A percentile compares a stretch with the other conserved stretches of the same genome.
Evolutionary conservation across 352 stramenopile species (phyloP).

Genomic region (Saprolegnia diclina): DNA sequence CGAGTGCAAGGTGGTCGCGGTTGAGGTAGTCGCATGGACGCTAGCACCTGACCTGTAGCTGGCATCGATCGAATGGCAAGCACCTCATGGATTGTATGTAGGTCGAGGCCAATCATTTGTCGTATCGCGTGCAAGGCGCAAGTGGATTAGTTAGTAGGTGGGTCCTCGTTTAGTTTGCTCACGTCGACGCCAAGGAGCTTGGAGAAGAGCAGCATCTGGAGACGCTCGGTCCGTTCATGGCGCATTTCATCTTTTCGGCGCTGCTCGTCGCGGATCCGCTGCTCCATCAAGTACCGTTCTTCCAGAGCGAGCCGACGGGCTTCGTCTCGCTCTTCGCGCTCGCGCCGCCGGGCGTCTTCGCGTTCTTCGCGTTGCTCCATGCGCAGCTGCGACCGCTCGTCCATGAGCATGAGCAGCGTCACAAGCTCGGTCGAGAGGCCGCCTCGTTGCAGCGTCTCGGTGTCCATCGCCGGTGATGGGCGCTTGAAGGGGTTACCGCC

Average conservation of each 20-base stretch:
- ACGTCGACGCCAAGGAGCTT: not conserved
- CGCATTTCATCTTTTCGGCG: not conserved
- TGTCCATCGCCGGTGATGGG: too few relatives aligned
- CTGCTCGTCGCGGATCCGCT: not conserved
- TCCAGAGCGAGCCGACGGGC: not conserved
- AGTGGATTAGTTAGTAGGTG: too few relatives aligned
- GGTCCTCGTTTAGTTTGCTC: not conserved
- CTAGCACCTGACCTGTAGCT: too few relatives aligned
- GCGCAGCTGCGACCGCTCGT: not conserved
- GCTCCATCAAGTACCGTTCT: not conserved
- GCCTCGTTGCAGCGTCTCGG: too few relatives aligned
- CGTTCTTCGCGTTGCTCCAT: not conserved
- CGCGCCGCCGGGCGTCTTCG: not conserved
- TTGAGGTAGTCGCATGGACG: too few relatives aligned
- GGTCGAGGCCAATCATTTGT: too few relatives aligned
- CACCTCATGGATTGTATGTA: too few relatives aligned
- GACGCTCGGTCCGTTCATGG: not conserved
- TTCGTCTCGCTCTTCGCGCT: not conserved
- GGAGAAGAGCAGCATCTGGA: not conserved
- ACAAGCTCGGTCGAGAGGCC: not conserved
- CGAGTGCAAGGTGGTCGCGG: too few relatives aligned
- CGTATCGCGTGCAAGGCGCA: too few relatives aligned
- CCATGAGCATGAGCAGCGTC: not conserved
- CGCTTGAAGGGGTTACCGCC: too few relatives aligned
- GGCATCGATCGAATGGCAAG: too few relatives aligned